Base-by-base conservation (phyloP, 257 asterid species). In the Nicotiana undulata region DNA sequence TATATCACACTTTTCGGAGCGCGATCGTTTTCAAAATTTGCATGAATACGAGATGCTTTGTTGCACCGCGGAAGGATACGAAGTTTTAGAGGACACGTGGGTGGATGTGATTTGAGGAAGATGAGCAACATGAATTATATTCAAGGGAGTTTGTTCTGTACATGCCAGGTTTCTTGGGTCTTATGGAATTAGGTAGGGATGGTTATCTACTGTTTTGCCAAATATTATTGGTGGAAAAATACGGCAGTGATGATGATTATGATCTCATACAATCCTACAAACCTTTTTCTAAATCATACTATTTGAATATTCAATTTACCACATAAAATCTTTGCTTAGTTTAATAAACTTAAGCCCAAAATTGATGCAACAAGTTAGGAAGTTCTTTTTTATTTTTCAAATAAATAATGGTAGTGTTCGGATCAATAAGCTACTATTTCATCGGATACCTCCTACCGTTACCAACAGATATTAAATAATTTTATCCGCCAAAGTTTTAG, bases 151-250 rank as follows among this genome's bases (percentile, higher is more conserved):
- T 37, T 64, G 40, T 72, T 22, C 3, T 37, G 26, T 76, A 7
- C 56, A 6, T 79, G 80, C 46, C 75, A 79, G 22, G 63, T 81
- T 64, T 76, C 70, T 49, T 40, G 16, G 40, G 59, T 61, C 13
- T 20, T 8, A 28, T 56, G 59, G 67, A 61, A 82, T 63, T 86
- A 82, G 89, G 85, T 82, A 64, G 22, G 87, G 86, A 80, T 80
- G 89, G 87, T 86, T 82, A 86, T 84, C 89, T 84, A 82, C 86
- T 86, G 82, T 78, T 68, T 51, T 67, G 28, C 67, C 15, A 40
- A 77, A 82, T n/a, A 20, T 10, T 29, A 75, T 76, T 28, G 31
- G 80, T 72, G 78, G 40, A 72, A 46, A 72, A 22, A 12, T 46
- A 16, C 9, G 60, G 60, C 78, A 40, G 22, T n/a, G 37, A 4